Evolutionary conservation across 2,329 filamentous ascomycete species (phyloP).

Genomic region (Drechmeria coniospora): DNA sequence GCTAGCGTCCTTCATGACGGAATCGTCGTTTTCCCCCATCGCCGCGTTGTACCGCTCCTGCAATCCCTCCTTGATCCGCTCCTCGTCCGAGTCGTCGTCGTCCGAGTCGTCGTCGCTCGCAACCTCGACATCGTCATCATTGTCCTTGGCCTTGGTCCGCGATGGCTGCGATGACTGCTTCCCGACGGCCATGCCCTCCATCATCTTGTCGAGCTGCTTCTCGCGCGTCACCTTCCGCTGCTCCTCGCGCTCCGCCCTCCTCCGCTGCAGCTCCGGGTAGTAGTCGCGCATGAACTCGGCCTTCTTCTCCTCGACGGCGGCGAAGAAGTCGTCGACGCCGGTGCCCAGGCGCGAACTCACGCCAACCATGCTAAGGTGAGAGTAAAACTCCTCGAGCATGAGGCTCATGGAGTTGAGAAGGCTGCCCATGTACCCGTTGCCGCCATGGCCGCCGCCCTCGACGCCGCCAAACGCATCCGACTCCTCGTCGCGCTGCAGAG

Average conservation of each 20-base stretch:
- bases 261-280: constrained; percentile 73
- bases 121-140: constrained; percentile 33
- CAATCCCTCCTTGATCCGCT: constrained; percentile 48
- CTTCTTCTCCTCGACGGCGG: constrained; percentile 72
- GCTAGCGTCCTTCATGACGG: constrained; percentile 38
- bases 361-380: constrained; percentile 79
- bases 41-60: constrained; percentile 65
- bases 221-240: constrained; percentile 58
- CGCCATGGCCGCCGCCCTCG: constrained; percentile 52
- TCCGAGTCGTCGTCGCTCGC: constrained; percentile 41
- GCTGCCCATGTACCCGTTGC: constrained; percentile 91
- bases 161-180: constrained; percentile 17
- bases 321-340: constrained; percentile 87
- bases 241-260: constrained; percentile 59
- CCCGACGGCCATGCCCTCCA: constrained; percentile 67
- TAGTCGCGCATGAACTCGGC: constrained; percentile 85
- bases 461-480: constrained; percentile 58
- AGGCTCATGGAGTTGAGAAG: constrained; percentile 95
- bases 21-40: constrained; percentile 41
- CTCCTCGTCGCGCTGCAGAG: constrained; percentile 66
- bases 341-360: constrained; percentile 88
- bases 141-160: constrained; percentile 29
- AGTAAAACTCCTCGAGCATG: constrained; percentile 95
- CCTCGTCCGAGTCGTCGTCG: constrained; percentile 43
- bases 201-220: constrained; percentile 77